A percentile compares a stretch with the other conserved stretches of the same genome.
phyloP scores from a whole-genome alignment of 176 grass and related monocot genomes.

The Rhynchospora breviuscula region DNA sequence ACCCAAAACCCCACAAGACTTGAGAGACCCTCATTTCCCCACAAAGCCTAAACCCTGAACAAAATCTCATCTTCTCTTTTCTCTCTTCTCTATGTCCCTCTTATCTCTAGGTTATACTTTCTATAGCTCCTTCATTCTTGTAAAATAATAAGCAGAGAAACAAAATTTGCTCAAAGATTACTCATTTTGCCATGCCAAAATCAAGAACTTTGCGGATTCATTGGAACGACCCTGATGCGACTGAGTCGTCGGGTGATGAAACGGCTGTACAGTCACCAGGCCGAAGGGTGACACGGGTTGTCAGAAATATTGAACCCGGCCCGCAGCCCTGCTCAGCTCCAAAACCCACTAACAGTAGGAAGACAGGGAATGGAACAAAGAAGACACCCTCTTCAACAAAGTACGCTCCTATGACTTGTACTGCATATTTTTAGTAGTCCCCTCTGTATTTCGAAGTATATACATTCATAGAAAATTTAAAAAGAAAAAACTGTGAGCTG shows the following conservation, averaged over 20 bases:
- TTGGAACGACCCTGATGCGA: constrained; percentile 42
- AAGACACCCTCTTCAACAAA: background rate
- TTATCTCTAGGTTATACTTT: constrained; percentile 6
- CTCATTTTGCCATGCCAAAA: constrained; percentile 27
- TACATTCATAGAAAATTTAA: background rate
- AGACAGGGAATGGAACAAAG: constrained; percentile 8
- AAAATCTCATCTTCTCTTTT: constrained; percentile 25
- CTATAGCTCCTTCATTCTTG: constrained; percentile 13
- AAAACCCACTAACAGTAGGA: background rate
- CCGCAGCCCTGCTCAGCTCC: background rate
- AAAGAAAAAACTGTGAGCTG: background rate
- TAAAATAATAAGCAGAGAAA: constrained; percentile 3
- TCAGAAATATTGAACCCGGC: constrained; percentile 27
- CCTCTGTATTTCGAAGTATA: too few species aligned
- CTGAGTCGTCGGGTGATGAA: constrained; percentile 33
- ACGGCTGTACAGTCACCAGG: background rate
- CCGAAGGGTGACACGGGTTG: constrained; percentile 17
- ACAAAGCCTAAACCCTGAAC: constrained; percentile 16
- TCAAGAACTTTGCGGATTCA: constrained; percentile 35
- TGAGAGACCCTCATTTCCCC: background rate
- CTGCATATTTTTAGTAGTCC: background rate
- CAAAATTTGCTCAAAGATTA: background rate
- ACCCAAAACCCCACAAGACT: constrained; percentile 13
- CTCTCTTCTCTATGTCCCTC: background rate
- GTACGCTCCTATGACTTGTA: background rate